phyloP scores from a whole-genome alignment of 257 asterid species.

The Fraxinus excelsior region DNA sequence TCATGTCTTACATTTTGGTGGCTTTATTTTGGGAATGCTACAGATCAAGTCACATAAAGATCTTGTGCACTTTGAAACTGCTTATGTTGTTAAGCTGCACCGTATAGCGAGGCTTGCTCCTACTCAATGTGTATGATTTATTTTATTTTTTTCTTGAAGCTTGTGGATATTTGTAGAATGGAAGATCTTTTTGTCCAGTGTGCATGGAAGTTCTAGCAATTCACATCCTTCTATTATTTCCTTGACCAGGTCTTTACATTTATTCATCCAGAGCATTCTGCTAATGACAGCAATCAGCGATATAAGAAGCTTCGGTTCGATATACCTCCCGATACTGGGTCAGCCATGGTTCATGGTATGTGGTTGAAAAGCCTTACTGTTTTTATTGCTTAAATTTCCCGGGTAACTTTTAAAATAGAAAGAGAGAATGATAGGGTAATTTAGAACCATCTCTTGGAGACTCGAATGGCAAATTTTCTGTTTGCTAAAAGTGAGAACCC shows the following conservation, averaged over 20 bases:
- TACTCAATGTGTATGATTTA: constrained; percentile 71
- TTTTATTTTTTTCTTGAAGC: constrained; percentile 33
- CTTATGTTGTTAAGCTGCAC: constrained; percentile 95
- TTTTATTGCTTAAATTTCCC: constrained; percentile 8
- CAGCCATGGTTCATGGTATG: constrained; percentile 91
- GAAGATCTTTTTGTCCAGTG: constrained; percentile 8
- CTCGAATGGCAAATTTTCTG: not conserved
- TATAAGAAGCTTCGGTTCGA: constrained; percentile 72
- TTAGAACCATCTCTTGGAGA: not conserved
- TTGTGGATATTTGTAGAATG: constrained; percentile 6
- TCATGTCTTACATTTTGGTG: not conserved
- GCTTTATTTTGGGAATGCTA: constrained; percentile 25
- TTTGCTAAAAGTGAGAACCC: not conserved
- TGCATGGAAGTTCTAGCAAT: constrained; percentile 17
- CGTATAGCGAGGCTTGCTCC: constrained; percentile 89
- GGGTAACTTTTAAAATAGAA: not conserved
- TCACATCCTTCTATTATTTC: constrained; percentile 26
- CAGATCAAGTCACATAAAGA: constrained; percentile 94
- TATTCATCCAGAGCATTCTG: constrained; percentile 67
- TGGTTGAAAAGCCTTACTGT: constrained; percentile 15
- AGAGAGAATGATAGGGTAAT: not conserved
- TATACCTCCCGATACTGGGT: constrained; percentile 74
- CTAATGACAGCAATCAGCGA: constrained; percentile 70
- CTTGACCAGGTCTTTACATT: constrained; percentile 80
- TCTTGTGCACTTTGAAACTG: constrained; percentile 96